phyloP scores from a whole-genome alignment of 257 asterid species.

The Parsonsia alboflavescens region DNA sequence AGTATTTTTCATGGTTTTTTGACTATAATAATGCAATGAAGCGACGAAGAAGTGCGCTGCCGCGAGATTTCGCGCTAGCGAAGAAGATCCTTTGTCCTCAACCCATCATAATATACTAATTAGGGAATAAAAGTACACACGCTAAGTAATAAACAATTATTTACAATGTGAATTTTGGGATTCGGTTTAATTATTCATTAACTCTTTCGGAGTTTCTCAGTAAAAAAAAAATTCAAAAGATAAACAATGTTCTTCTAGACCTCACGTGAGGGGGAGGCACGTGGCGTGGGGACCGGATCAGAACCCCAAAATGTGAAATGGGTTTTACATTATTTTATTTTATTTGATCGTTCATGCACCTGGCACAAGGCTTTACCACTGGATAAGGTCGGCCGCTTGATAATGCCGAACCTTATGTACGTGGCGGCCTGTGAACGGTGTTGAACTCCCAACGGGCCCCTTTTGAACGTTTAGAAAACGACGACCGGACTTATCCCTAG shows the following conservation, averaged over 20 bases:
- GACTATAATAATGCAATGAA: too few relatives aligned
- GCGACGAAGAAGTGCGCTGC: too few relatives aligned
- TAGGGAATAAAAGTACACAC: neutral
- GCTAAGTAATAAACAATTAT: neutral
- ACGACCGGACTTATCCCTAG: slow-evolving; percentile 46
- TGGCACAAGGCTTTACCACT: slow-evolving; percentile 18
- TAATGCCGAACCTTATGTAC: slow-evolving; percentile 32
- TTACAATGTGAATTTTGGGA: neutral
- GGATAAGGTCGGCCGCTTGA: slow-evolving; percentile 54
- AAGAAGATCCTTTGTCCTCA: too few relatives aligned
- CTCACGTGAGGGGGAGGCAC: slow-evolving; percentile 15
- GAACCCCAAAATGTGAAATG: neutral
- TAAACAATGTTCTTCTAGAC: slow-evolving; percentile 18
- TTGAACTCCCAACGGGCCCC: slow-evolving; percentile 26
- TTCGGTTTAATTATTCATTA: neutral
- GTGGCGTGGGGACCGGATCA: slow-evolving; percentile 5
- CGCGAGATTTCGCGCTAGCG: too few relatives aligned
- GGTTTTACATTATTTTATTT: neutral
- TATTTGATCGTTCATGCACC: slow-evolving; percentile 35
- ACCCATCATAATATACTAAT: neutral
- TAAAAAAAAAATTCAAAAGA: neutral
- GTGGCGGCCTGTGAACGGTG: slow-evolving; percentile 49
- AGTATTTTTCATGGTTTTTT: too few relatives aligned
- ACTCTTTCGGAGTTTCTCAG: neutral
- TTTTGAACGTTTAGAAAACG: slow-evolving; percentile 30